A percentile compares a stretch with the other conserved stretches of the same genome.
Evolutionary conservation across 306 rosid species (phyloP).

Genomic region (Cicer yamashitae): DNA sequence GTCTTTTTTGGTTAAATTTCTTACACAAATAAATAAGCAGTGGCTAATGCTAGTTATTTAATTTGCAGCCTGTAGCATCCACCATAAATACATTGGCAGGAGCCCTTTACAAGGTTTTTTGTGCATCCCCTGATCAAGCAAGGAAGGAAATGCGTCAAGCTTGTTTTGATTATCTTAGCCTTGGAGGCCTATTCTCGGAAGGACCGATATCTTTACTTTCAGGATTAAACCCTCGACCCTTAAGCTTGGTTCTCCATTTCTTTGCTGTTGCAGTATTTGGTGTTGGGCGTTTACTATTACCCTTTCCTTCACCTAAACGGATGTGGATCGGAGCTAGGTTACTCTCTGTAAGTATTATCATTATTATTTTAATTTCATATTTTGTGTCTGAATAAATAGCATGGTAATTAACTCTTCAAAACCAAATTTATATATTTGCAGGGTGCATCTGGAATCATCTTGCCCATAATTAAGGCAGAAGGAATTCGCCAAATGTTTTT

Average conservation of each 20-base stretch:
- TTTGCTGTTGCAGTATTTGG: conserved; percentile 93
- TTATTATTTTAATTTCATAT: neutral
- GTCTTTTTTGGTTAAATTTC: neutral
- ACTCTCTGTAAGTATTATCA: conserved; percentile 61
- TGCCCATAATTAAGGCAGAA: conserved; percentile 93
- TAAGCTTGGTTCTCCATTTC: conserved; percentile 94
- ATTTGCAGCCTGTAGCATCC: conserved; percentile 95
- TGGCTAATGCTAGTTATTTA: conserved; percentile 29
- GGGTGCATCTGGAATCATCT: conserved; percentile 92
- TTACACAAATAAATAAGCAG: conserved; percentile 5
- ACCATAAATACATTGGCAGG: conserved; percentile 97
- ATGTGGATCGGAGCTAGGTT: conserved; percentile 90
- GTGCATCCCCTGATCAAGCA: conserved; percentile 94
- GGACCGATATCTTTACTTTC: conserved; percentile 95
- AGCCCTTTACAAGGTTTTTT: conserved; percentile 90
- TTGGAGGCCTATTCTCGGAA: conserved; percentile 85
- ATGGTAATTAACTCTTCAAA: neutral
- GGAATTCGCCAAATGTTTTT: conserved; percentile 98
- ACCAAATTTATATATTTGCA: conserved; percentile 43
- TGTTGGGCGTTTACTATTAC: conserved; percentile 84
- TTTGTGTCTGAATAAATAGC: neutral
- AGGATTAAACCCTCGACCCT: conserved; percentile 94
- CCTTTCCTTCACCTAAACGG: conserved; percentile 91
- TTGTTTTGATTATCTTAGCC: conserved; percentile 97
- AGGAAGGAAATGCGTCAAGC: conserved; percentile 99